These are phyloP conservation scores for Narthecium ossifragum DNA, from an alignment of 106 monocot genomes.

Conservation along the genomic window DNA sequence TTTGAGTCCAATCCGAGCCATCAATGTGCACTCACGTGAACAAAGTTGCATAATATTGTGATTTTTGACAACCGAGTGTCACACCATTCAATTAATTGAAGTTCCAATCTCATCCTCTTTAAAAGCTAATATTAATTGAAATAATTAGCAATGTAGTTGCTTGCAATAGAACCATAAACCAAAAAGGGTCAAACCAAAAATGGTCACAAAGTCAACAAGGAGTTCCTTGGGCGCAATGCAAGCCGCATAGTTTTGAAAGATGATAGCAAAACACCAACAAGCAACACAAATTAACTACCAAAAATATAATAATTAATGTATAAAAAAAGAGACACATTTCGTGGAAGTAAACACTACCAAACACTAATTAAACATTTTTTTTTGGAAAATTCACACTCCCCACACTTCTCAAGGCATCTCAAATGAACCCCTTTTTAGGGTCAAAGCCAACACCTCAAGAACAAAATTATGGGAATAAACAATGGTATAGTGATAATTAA, in stretches of 20 bases:
- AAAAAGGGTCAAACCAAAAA: neutral
- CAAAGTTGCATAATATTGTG: too few species aligned
- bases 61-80: too few species aligned
- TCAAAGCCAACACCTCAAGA: neutral
- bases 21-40: too few species aligned
- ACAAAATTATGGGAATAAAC: neutral
- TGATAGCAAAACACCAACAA: neutral
- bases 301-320: neutral
- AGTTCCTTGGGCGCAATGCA: neutral
- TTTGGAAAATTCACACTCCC: too few species aligned
- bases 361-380: neutral
- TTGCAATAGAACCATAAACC: too few species aligned
- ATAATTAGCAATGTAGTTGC: too few species aligned
- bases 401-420: neutral
- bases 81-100: too few species aligned
- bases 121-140: too few species aligned
- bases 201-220: neutral
- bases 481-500: neutral
- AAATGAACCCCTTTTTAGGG: neutral
- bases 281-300: neutral
- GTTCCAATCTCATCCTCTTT: too few species aligned
- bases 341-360: neutral
- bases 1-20: too few species aligned
- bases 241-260: neutral
- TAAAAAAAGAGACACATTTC: neutral